Evolutionary conservation across 2,329 filamentous ascomycete genomes (phyloP).

Genomic region (Orbilia brochopaga): DNA sequence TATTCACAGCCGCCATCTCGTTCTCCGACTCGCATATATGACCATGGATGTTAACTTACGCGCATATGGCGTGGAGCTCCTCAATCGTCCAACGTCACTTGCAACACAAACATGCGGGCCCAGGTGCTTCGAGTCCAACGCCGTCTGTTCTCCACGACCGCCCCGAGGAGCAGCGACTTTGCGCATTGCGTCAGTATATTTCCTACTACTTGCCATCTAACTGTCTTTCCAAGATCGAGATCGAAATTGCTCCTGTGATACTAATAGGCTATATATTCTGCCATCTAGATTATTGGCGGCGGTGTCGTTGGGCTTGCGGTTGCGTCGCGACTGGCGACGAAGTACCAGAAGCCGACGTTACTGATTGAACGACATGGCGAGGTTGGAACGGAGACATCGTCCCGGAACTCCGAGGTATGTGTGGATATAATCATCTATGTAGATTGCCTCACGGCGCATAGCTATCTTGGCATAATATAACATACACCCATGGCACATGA

Average conservation of each 20-base stretch:
- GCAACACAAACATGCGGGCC: constrained; percentile 41
- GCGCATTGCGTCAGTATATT: constrained; percentile 57
- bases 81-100: constrained; percentile 22
- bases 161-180: constrained; percentile 56
- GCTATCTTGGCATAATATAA: too few species aligned
- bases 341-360: constrained; percentile 69
- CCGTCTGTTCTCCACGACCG: constrained; percentile 55
- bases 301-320: constrained; percentile 81
- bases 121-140: constrained; percentile 43
- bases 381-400: constrained; percentile 83
- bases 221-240: neutral
- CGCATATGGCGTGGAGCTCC: too few species aligned
- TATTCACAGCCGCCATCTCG: too few species aligned
- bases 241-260: too few species aligned
- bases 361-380: constrained; percentile 79
- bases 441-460: too few species aligned
- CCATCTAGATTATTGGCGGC: constrained; percentile 66
- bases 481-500: too few species aligned
- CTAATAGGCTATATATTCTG: too few species aligned
- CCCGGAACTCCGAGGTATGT: constrained; percentile 80
- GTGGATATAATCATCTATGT: too few species aligned
- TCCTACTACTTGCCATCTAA: neutral
- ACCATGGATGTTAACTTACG: too few species aligned
- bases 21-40: too few species aligned
- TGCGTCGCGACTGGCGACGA: constrained; percentile 71